Conservation (phyloP, 1,284 basidiomycete species). For the Ceratobasidium sp. region DNA sequence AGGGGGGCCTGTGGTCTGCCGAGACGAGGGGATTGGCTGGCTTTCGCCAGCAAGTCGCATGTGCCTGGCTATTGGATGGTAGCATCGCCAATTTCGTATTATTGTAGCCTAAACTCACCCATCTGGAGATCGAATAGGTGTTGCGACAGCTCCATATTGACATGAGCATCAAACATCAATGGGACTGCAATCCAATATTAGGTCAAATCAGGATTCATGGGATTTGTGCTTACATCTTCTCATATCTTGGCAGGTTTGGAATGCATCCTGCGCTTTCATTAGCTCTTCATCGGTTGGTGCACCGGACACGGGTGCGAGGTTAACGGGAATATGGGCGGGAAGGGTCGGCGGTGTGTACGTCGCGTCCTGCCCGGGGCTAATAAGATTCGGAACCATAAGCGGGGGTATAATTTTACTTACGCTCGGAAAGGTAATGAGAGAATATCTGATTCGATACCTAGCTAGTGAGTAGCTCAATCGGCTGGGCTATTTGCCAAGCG, state of each 20-base stretch:
- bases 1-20: too few species aligned
- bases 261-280: not conserved
- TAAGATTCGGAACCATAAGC: too few species aligned
- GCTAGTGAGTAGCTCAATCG: not conserved
- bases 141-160: constrained; percentile 29
- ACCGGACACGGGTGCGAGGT: not conserved
- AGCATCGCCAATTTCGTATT: too few species aligned
- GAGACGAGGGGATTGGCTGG: too few species aligned
- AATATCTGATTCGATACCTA: constrained; percentile 1
- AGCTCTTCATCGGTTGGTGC: constrained; percentile 21
- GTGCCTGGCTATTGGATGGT: too few species aligned
- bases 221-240: too few species aligned
- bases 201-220: not conserved
- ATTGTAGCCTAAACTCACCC: not conserved
- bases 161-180: constrained; percentile 16
- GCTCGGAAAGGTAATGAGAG: not conserved
- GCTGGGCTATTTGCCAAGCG: too few species aligned
- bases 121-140: constrained; percentile 34
- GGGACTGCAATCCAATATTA: not conserved
- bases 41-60: too few species aligned
- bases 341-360: not conserved
- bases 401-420: too few species aligned
- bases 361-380: too few species aligned
- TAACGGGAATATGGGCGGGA: constrained; percentile 4
- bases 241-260: too few species aligned